Evolutionary conservation across 257 asterid species (phyloP), one percentile per base, ranked within the genome.

Genomic region (Vinca minor): DNA sequence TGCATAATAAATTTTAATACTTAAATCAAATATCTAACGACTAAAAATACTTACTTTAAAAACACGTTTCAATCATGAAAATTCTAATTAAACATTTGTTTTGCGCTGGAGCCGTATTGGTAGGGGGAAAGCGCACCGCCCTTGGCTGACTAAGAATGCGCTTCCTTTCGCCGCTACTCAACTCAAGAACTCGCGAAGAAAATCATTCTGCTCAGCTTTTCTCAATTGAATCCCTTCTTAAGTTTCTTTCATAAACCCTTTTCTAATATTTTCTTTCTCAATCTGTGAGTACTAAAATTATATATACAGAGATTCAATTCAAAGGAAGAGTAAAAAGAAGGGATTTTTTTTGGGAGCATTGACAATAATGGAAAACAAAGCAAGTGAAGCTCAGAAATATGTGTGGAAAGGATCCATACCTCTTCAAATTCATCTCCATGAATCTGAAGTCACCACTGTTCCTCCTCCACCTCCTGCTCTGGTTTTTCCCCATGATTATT

Each of bases 341-440:
- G 15, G 21, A n/a, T n/a, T n/a, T n/a, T n/a, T 34, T 13, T 20
- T 39, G 5, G n/a, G 20, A 63, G 41, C 13, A 7, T 34, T 34
- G 47, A 26, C 31, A 56, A 42, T 12, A 65, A 68, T 74, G 80
- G 78, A 58, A 28, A 63, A 23, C 17, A 72, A 68, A 72, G 86
- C 81, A 71, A 79, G 84, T 34, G 95, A 83, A 81, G 97, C 96
- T 63, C 93, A 82, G 46, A 83, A 72, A 64, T 84, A 73, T 56
- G 87, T 84, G 2, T 90, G 99, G 99, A 83, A 79, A 66, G 97
- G 97, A 50, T 91, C 96, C 29, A 79, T 90, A 65, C 99, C 99
- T n/a, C 91, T 94, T 25, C 97, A 86, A 74, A 89, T 94, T 79
- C 95, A 84, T 75, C 99, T 94, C 80, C 96, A 94, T 72, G 89